phyloP scores from a whole-genome alignment of 176 grass and related monocot genomes.

The Eragrostis curvula region DNA sequence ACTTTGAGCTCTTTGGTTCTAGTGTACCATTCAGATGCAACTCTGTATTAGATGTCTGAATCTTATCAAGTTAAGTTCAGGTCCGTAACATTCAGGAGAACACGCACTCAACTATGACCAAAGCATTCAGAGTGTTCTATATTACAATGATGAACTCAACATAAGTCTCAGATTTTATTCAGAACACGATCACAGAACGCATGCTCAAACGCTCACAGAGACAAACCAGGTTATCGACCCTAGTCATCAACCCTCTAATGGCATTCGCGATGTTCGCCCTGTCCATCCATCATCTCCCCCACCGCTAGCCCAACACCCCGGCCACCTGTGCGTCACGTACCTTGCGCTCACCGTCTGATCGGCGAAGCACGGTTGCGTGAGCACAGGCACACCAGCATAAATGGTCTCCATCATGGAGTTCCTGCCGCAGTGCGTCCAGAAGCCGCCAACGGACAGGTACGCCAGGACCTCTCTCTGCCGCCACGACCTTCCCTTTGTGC shows the following conservation, averaged over 20 bases:
- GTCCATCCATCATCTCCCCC: background rate
- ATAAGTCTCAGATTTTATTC: no score
- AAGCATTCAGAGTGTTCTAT: no score
- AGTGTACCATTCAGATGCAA: no score
- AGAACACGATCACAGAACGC: no score
- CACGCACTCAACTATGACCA: no score
- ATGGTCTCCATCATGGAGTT: conserved; percentile 41
- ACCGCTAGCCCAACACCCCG: conserved; percentile 6
- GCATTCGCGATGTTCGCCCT: background rate
- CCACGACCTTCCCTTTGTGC: background rate
- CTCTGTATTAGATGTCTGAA: no score
- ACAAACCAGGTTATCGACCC: conserved; percentile 5
- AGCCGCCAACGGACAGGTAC: background rate
- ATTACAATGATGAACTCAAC: no score
- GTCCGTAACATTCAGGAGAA: no score
- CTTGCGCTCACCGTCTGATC: conserved; percentile 47
- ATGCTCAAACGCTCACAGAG: no score
- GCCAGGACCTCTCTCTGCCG: conserved; percentile 48
- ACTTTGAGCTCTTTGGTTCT: no score
- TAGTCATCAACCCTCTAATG: conserved; percentile 13
- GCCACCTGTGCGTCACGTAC: conserved; percentile 38
- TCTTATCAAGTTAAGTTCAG: no score
- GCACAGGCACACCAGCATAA: conserved; percentile 44
- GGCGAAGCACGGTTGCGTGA: conserved; percentile 32
- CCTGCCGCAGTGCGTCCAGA: conserved; percentile 57